Evolutionary conservation across 257 asterid species (phyloP).

Genomic region (Scutellaria minor): DNA sequence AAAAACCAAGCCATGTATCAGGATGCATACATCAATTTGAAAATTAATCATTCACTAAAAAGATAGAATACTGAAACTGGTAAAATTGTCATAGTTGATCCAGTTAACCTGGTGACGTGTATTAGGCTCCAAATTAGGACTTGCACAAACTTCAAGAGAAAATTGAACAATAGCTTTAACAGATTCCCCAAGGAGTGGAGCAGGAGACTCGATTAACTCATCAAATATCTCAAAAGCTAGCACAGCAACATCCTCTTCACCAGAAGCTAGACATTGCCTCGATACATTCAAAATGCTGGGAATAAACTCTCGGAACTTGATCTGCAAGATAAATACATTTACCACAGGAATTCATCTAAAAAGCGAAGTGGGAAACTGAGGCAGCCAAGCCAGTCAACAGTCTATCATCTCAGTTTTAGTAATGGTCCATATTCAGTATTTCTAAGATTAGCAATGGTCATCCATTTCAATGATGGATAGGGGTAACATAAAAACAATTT

Average conservation of each 20-base stretch:
- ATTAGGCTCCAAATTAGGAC: conserved; percentile 74
- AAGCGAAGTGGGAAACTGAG: conserved; percentile 22
- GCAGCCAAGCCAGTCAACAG: conserved; percentile 13
- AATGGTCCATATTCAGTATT: conserved; percentile 6
- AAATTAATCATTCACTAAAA: conserved; percentile 14
- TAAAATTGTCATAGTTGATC: conserved; percentile 10
- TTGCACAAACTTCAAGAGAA: conserved; percentile 95
- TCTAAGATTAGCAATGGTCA: not conserved
- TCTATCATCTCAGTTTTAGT: conserved; percentile 23
- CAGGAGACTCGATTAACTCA: conserved; percentile 98
- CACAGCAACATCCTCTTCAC: conserved; percentile 95
- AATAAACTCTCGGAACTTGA: conserved; percentile 90
- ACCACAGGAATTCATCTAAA: conserved; percentile 16
- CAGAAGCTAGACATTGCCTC: conserved; percentile 96
- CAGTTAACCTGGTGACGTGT: conserved; percentile 93
- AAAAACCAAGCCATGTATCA: conserved; percentile 30
- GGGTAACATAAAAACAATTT: conserved; percentile 8
- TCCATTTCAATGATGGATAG: not conserved
- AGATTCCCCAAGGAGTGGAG: conserved; percentile 98
- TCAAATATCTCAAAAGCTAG: conserved; percentile 98
- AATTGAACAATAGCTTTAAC: conserved; percentile 93
- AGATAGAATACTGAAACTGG: conserved; percentile 17
- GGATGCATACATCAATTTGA: conserved; percentile 14
- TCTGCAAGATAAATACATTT: conserved; percentile 48
- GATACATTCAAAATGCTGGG: conserved; percentile 96